Percentiles rank a stretch among this genome's conserved stretches.
Conservation (phyloP, 1,284 basidiomycete species). For the Austroboletus niveus region DNA sequence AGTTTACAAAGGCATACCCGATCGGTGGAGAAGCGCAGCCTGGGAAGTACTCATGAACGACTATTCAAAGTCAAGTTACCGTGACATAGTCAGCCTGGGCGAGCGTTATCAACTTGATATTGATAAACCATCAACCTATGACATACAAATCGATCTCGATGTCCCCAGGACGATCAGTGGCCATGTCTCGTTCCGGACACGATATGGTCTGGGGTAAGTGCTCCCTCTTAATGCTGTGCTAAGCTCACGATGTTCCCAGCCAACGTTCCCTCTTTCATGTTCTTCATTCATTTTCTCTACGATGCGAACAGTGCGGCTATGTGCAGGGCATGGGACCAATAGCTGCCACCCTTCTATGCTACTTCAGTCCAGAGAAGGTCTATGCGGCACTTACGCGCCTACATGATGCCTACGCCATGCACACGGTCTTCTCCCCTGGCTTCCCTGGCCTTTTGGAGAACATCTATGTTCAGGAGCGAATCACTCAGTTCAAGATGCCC, state of each 20-base stretch:
- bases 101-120: constrained; percentile 63
- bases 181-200: constrained; percentile 91
- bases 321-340: constrained; percentile 99
- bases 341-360: constrained; percentile 91
- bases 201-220: constrained; percentile 89
- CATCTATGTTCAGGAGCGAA: constrained; percentile 90
- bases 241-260: constrained; percentile 39
- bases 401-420: constrained; percentile 88
- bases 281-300: constrained; percentile 86
- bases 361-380: constrained; percentile 86
- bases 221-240: constrained; percentile 4
- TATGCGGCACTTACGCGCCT: constrained; percentile 83
- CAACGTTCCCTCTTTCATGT: constrained; percentile 95
- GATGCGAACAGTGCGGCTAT: constrained; percentile 89
- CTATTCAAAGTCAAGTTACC: constrained; percentile 45
- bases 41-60: constrained; percentile 80
- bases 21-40: constrained; percentile 90
- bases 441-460: constrained; percentile 95
- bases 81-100: constrained; percentile 43
- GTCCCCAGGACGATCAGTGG: constrained; percentile 96
- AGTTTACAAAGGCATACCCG: constrained; percentile 94
- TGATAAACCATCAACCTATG: constrained; percentile 82
- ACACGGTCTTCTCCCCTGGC: constrained; percentile 88
- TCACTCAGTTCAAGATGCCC: constrained; percentile 85
- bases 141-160: constrained; percentile 98